A percentile compares a stretch with the other conserved stretches of the same genome.
These are phyloP conservation scores for Xylaria curta DNA, from an alignment of 495 filamentous ascomycete species.

Conservation along the genomic window DNA sequence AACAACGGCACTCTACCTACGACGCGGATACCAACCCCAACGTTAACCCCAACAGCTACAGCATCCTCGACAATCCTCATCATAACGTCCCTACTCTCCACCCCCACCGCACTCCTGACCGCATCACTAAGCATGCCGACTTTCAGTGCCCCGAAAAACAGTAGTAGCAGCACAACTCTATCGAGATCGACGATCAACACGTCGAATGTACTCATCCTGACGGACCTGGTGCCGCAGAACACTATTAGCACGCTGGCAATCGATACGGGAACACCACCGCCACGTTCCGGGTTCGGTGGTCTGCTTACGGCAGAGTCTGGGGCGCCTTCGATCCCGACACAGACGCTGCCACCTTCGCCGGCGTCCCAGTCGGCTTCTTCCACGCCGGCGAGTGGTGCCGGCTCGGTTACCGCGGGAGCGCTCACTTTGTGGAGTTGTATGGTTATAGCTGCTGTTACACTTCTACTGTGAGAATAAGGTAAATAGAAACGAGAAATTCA, in stretches of 20 bases:
- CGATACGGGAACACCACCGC: constrained; percentile 29
- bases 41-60: background rate
- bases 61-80: constrained; percentile 12
- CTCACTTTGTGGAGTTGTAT: constrained; percentile 26
- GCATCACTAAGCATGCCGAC: constrained; percentile 10
- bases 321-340: background rate
- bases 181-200: constrained; percentile 26
- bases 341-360: background rate
- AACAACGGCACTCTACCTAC: constrained; percentile 17
- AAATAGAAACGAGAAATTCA: background rate
- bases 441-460: constrained; percentile 9
- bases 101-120: constrained; percentile 8
- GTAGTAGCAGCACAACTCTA: background rate
- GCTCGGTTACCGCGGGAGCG: constrained; percentile 8
- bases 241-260: constrained; percentile 31
- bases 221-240: constrained; percentile 23
- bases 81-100: background rate
- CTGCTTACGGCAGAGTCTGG: constrained; percentile 25
- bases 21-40: background rate
- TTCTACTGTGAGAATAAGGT: background rate
- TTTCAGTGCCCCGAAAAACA: background rate
- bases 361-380: constrained; percentile 13
- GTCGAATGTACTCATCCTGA: constrained; percentile 28
- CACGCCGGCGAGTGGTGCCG: constrained; percentile 16
- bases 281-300: constrained; percentile 25